phyloP scores from a whole-genome alignment of 139 green algal species.

The Chlorella sorokiniana region DNA sequence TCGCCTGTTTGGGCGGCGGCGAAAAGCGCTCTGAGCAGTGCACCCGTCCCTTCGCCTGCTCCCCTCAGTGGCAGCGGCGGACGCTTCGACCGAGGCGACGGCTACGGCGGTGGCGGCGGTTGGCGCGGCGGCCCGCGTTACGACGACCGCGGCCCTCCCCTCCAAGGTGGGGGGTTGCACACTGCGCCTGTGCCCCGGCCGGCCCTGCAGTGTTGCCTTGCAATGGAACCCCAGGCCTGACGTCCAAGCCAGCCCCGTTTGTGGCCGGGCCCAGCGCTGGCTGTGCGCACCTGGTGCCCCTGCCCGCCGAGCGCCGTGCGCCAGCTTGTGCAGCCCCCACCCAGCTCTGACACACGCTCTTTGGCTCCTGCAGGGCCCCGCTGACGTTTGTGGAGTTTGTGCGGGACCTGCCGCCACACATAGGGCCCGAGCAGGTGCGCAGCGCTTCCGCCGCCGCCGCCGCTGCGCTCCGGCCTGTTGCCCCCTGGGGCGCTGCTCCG shows the following conservation, averaged over 20 bases:
- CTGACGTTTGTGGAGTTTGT: slow-evolving; percentile 68
- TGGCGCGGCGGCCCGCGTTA: not conserved
- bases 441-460: not conserved
- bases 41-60: not conserved
- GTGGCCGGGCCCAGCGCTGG: too few species aligned
- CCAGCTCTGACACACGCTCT: not conserved
- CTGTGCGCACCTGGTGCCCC: too few species aligned
- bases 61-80: not conserved
- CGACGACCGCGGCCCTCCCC: slow-evolving; percentile 12
- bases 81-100: slow-evolving; percentile 9
- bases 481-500: too few species aligned
- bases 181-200: not conserved
- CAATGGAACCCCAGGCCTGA: too few species aligned
- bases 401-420: slow-evolving; percentile 57
- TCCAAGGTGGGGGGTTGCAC: not conserved
- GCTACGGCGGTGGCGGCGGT: not conserved
- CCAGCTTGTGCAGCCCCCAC: not conserved
- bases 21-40: too few species aligned
- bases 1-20: too few species aligned
- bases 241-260: too few species aligned
- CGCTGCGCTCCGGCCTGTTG: too few species aligned
- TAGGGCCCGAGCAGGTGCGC: slow-evolving; percentile 56
- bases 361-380: slow-evolving; percentile 5
- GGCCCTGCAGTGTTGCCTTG: not conserved
- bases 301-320: too few species aligned